Base-by-base conservation (phyloP, 768 basidiomycete genomes). In the Psilocybe subaeruginosa region DNA sequence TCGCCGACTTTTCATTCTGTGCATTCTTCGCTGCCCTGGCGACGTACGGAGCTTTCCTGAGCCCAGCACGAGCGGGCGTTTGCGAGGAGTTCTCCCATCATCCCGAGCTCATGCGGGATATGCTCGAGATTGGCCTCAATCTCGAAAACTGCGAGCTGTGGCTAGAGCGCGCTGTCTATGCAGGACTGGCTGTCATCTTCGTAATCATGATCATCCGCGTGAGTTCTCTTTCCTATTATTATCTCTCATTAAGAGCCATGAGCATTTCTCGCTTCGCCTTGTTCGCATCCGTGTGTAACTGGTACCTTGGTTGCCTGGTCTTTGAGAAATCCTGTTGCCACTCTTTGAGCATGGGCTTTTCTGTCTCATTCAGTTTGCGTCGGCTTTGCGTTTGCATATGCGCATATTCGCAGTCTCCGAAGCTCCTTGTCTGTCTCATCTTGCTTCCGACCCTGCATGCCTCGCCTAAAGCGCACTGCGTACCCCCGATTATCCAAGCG, bases 81-180 rank as follows among this genome's bases (percentile, higher is more conserved):
- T 93, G 92, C 75, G 91, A 92, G 66, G 87, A 90, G 67, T 76
- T 92, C 29, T 88, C 89, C 3, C 81, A 86, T 52, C 88, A 92
- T 57, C 88, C 91, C 16, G 91, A 92, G 69, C 76, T 93, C 45
- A 81, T 92, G 74, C 85, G 85, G 8, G 85, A 85, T 65, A 73
- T 91, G 74, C 79, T 83, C 53, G 88, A 90, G 69, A 81, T 89
- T 68, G 91, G 91, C 0, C 78, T 93, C 67, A 90, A 82, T 66
- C 73, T 90, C 46, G 91, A 93, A 74, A 91, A 92, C 64, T 93
- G 92, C 70, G 92, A 93, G 69, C 80, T 82, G 59, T 91, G 89
- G 88, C 81, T 92, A 50, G 90, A 89, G 70, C 80, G 85, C 43
- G 88, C 84, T 7, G 80, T 87, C 33, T 70, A 89, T 60, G 86